phyloP scores from a whole-genome alignment of 495 filamentous ascomycete species.

The Chaetomidium leptoderma region DNA sequence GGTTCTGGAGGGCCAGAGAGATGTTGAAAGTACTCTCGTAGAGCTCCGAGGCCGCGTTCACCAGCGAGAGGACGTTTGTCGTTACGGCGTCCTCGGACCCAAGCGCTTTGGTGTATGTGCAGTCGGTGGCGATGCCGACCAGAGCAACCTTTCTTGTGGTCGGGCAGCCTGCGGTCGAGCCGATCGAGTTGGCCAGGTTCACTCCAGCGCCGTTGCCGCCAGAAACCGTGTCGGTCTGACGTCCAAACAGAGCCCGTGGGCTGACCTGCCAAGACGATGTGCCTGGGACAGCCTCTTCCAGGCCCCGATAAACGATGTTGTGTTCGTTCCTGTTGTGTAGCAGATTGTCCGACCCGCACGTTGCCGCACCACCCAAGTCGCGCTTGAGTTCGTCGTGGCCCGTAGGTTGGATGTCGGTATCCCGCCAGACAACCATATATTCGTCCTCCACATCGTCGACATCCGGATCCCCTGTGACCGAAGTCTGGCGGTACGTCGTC shows the following conservation, averaged over 20 bases:
- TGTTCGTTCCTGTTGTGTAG: slow-evolving; percentile 63
- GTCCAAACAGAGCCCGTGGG: slow-evolving; percentile 37
- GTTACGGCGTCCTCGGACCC: slow-evolving; percentile 54
- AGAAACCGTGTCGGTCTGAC: slow-evolving; percentile 49
- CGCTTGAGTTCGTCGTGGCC: slow-evolving; percentile 35
- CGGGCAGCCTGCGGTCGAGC: slow-evolving; percentile 76
- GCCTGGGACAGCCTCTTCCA: slow-evolving; percentile 29
- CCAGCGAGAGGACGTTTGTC: slow-evolving; percentile 71
- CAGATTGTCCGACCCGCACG: slow-evolving; percentile 64
- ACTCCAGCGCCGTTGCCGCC: slow-evolving; percentile 79
- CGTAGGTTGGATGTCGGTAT: slow-evolving; percentile 68
- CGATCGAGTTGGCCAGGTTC: slow-evolving; percentile 77
- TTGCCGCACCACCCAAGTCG: slow-evolving; percentile 29
- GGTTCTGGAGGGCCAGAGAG: slow-evolving; percentile 78
- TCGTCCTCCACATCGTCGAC: slow-evolving; percentile 59
- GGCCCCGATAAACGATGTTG: slow-evolving; percentile 57
- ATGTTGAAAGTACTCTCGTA: slow-evolving; percentile 94
- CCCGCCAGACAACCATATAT: slow-evolving; percentile 86
- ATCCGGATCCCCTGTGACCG: slow-evolving; percentile 67
- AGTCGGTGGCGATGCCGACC: slow-evolving; percentile 90
- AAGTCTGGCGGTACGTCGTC: slow-evolving; percentile 69
- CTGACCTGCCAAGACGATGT: slow-evolving; percentile 30
- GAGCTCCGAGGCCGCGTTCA: slow-evolving; percentile 80
- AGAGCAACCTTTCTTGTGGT: slow-evolving; percentile 82
- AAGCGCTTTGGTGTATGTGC: slow-evolving; percentile 73